A percentile compares a stretch with the other conserved stretches of the same genome.
These are phyloP conservation scores for Tubosaeta sp. DNA, from an alignment of 768 basidiomycete genomes.

Conservation along the genomic window DNA sequence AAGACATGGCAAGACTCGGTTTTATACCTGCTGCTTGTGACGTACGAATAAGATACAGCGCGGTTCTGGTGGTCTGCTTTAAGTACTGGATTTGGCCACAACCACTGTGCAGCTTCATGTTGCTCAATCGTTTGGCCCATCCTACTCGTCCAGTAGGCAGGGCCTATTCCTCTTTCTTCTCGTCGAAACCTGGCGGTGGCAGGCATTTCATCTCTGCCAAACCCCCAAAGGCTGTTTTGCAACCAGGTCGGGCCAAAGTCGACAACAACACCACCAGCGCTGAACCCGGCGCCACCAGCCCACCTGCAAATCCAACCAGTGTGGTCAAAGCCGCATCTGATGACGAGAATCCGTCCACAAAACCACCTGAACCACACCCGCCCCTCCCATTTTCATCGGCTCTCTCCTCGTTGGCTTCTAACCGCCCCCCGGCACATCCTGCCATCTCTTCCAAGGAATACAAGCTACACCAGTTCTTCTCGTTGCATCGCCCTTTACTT, in stretches of 20 bases:
- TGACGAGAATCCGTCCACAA: conserved; percentile 28
- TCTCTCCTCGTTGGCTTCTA: conserved; percentile 6
- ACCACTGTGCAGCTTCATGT: conserved; percentile 34
- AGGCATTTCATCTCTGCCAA: conserved; percentile 75
- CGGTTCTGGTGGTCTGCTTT: too few relatives aligned
- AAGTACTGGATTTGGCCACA: background rate
- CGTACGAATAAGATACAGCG: too few relatives aligned
- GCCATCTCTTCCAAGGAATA: conserved; percentile 62
- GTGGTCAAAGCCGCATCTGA: conserved; percentile 13
- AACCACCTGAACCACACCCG: conserved; percentile 20
- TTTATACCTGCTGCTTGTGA: background rate
- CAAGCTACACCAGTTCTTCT: conserved; percentile 82
- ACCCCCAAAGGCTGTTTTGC: conserved; percentile 46
- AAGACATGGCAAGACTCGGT: background rate
- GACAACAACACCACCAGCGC: conserved; percentile 38
- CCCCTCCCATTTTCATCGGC: conserved; percentile 9
- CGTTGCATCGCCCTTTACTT: conserved; percentile 74
- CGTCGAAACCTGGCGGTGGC: conserved; percentile 70
- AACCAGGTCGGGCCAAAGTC: conserved; percentile 35
- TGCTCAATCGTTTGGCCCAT: conserved; percentile 47
- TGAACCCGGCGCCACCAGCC: conserved; percentile 16
- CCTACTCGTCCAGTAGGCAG: conserved; percentile 47
- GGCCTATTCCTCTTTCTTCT: conserved; percentile 75
- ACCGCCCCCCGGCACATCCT: conserved; percentile 41
- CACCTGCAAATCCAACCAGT: conserved; percentile 9